Base-by-base conservation (phyloP, 495 filamentous ascomycete species). In the Letharia columbiana region DNA sequence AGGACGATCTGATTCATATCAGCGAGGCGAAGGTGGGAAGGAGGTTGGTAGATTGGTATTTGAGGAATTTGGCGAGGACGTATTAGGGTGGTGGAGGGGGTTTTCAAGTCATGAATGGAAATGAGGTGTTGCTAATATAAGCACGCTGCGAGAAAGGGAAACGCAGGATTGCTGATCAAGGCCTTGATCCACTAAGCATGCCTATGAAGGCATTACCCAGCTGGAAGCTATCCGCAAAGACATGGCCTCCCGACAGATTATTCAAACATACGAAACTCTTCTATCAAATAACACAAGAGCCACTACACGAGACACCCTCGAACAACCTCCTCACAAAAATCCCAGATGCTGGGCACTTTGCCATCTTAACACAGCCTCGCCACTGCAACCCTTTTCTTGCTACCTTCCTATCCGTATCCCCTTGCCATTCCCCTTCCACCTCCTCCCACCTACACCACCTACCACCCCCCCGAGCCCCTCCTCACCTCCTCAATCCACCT, bases 1-100 rank as follows among this genome's bases (percentile, higher is more conserved):
- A 98, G 81, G 89, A 91, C 79, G 95, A 98, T 77, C 79, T 98
- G 67, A 97, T 98, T 75, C 94, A 98, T 77, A 91, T 98, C 70
- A 96, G 93, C 57, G 94, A 98, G 79, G 95, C 93, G 65, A 98
- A 98, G 86, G 91, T 96, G 60, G 95, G 94, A 67, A 85, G 94
- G 68, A 92, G 92, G 77, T 79, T 98, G 73, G 93, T 98, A 64
- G 94, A 98, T 80, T 98, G 94, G 94, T 98, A 98, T 78, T 84
- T 98, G 72, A 87, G 95, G 71, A 98, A 98, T 80, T 82, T 98
- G 72, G 88, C 91, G 57, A 87, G 94, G 71, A 95, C 92, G 60
- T 98, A 98, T 80, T 91, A 59, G 50, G 40, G 18, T 17, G 41
- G 40, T 18, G 57, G 44, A 57, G 35, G 31, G 42, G 44, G 6